Base-by-base conservation (phyloP, 2,329 filamentous ascomycete species). In the Colletotrichum karsti region DNA sequence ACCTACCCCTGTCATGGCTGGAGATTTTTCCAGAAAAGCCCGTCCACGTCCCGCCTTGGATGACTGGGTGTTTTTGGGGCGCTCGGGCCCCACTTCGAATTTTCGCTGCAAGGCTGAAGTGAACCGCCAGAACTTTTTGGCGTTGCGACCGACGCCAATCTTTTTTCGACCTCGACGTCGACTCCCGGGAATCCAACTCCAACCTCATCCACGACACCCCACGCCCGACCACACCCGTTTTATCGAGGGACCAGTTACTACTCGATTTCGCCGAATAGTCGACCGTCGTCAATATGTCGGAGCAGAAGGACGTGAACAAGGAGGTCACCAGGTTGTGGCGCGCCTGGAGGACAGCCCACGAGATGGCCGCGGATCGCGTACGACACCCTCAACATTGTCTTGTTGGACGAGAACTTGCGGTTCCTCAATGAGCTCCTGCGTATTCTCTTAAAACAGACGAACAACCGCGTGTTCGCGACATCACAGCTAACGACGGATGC, bases 331-430 rank as follows among this genome's bases (percentile, higher is more conserved):
- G 93, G 77, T 89, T 98, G 73, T 99, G 96, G 95, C 93, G 95
- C 80, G 94, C 95, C 74, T 97, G 93, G 90, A 90, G 91, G 81
- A 99, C 96, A 8, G 91, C 94, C 54, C 94, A 97, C 81, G 93
- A 99, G 86, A 97, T 99, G 95, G 92, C 96, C 74, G 86, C 88
- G 70, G 96, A 98, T 80, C 85, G 95, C 79, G 95, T 97, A 88
- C 75, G 92, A 75, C 46, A n/a, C 37, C 37, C 55, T 9, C 22
- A n/a, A 41, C 15, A 4, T 41, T 15, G 8, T 50, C 15, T 30
- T 5, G 30, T 33, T 30, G 35, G n/a, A 5, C 12, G 24, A 5
- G n/a, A 7, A n/a, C 18, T 20, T 4, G 9, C 20, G 8, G 6
- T 18, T 53, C 35, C 7, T 12, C 5, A 8, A 37, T 24, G 10